Conservation (phyloP, 768 basidiomycete species). For the Trametes maxima region DNA sequence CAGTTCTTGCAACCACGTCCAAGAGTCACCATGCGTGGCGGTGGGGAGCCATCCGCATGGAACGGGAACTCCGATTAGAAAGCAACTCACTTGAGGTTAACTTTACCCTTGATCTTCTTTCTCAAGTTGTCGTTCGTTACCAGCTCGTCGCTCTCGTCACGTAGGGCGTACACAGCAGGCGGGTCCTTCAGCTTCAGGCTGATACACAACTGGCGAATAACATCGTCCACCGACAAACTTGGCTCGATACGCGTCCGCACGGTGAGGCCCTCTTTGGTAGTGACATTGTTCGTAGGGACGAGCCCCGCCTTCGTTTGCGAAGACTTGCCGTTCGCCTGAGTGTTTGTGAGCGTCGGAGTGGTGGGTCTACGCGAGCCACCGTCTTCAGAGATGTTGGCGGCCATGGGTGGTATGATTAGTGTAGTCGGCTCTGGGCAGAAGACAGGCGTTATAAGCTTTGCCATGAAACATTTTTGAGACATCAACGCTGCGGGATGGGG, state of each 20-base stretch:
- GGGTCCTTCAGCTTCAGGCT: constrained; percentile 80
- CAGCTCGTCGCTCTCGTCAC: constrained; percentile 81
- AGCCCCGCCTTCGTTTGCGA: constrained; percentile 39
- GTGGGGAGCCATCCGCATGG: neutral
- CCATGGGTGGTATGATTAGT: constrained; percentile 16
- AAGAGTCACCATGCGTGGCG: too few species aligned
- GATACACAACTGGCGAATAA: constrained; percentile 78
- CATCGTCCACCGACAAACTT: constrained; percentile 80
- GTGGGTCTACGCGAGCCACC: constrained; percentile 13
- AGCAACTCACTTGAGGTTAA: constrained; percentile 68
- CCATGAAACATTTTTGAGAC: neutral
- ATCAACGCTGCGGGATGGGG: constrained; percentile 10
- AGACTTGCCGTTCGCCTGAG: constrained; percentile 23
- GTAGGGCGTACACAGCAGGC: constrained; percentile 70
- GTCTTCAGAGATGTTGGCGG: constrained; percentile 13
- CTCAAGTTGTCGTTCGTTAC: constrained; percentile 87
- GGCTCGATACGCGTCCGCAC: constrained; percentile 87
- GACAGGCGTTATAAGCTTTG: constrained; percentile 10
- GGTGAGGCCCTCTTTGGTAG: constrained; percentile 70
- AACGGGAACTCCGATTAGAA: neutral
- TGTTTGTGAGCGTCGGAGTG: constrained; percentile 1
- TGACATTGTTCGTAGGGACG: constrained; percentile 84
- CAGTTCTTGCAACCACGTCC: neutral
- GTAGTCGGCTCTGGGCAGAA: neutral
- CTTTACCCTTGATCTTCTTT: constrained; percentile 78